Base-by-base conservation (phyloP, 139 green algal species). In the Picocystis salinarum region DNA sequence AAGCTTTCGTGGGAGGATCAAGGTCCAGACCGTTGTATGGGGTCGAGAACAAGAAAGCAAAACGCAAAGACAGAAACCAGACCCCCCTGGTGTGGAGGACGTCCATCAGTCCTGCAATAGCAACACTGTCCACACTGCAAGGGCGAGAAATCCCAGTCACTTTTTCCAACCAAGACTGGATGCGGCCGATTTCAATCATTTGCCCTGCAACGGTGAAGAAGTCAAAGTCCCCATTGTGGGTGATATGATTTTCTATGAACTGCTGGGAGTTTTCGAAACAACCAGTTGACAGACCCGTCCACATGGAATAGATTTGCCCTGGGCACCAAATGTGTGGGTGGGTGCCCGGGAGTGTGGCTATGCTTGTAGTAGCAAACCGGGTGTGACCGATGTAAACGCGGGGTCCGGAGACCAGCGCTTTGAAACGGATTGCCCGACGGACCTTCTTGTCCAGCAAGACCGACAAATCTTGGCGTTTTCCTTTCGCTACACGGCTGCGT, bases 141-240 rank as follows among this genome's bases (percentile, higher is more conserved):
- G 50, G 29, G 20, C 47, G 25, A n/a, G 17, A 23, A 23, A 61
- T 18, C 10, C 55, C 51, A 23, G 23, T 10, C 48, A 59, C 42
- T 2, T n/a, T 12, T 30, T 55, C 42, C 11, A 55, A 20, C 50
- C 50, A 58, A 33, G 7, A 12, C 4, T 58, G 46, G 10, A 58
- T 49, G 23, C 22, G 22, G n/a, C 41, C 50, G 15, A 55, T 33
- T 13, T 51, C 50, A 33, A 52, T 20, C 40, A 23, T 39, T 15
- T 7, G 56, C 15, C 53, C 53, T 18, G 51, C 57, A 25, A 62
- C 20, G 17, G 42, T 53, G 42, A 33, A 62, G 34, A 61, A 62
- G 29, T 62, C 53, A n/a, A 62, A 62, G 42, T 62, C 53, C 19
- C 53, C 53, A 29, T 62, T 62, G 50, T 62, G 53, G 6, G 50